phyloP scores from a whole-genome alignment of 2,329 filamentous ascomycete species.

The Drechslerella dactyloides region DNA sequence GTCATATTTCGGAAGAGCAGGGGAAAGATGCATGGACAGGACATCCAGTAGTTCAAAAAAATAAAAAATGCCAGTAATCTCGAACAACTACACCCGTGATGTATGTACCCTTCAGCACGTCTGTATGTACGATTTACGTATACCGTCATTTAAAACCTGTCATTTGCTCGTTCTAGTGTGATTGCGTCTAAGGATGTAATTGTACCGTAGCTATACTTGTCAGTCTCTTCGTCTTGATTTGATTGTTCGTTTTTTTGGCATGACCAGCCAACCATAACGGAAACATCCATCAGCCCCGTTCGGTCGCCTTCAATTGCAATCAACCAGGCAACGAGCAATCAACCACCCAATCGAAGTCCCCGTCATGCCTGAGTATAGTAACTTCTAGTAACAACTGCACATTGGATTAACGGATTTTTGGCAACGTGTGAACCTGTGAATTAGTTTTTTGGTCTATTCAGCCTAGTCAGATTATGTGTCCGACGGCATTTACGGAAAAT shows the following conservation, averaged over 20 bases:
- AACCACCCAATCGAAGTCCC: conserved; percentile 32
- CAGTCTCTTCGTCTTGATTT: conserved; percentile 45
- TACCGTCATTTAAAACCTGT: conserved; percentile 37
- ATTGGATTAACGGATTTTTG: no score
- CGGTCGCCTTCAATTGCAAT: conserved; percentile 29
- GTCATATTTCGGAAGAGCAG: conserved; percentile 29
- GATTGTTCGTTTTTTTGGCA: conserved; percentile 46
- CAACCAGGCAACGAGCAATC: conserved; percentile 38
- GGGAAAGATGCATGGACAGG: conserved; percentile 6
- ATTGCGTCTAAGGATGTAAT: conserved; percentile 20
- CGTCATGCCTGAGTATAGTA: neutral
- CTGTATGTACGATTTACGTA: neutral
- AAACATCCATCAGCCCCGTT: conserved; percentile 22
- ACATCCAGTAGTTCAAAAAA: no score
- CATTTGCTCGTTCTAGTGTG: conserved; percentile 43
- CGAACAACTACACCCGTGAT: neutral
- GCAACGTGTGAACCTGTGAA: no score
- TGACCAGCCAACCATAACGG: conserved; percentile 35
- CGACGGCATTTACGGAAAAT: conserved; percentile 9
- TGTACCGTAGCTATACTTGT: conserved; percentile 3
- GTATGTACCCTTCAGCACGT: neutral
- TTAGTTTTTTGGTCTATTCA: neutral
- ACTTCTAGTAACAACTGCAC: conserved; percentile 3
- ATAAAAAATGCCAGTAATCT: no score
- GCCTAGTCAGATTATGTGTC: neutral